Conservation (phyloP, 2,329 filamentous ascomycete genomes). For the Ilyonectria sp. region DNA sequence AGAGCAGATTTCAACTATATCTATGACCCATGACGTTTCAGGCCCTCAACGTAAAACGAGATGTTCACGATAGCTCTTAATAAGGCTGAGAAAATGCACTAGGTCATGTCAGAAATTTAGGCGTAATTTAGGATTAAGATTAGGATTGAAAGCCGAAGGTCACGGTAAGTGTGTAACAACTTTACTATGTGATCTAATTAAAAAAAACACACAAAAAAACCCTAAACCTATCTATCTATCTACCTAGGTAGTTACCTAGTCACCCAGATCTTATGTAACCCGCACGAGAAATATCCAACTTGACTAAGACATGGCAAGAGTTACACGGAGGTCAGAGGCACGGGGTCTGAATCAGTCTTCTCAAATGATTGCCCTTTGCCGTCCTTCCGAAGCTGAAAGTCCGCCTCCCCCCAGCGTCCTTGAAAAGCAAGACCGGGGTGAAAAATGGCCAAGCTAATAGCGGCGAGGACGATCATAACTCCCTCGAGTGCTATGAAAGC, state of each 20-base stretch:
- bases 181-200: too few species aligned
- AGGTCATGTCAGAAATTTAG: too few species aligned
- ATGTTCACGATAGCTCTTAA: too few species aligned
- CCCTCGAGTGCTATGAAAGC: conserved; percentile 36
- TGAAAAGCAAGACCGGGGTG: conserved; percentile 37
- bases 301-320: neutral
- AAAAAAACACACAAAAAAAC: too few species aligned
- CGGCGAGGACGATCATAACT: conserved; percentile 25
- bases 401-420: conserved; percentile 34
- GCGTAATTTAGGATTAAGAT: too few species aligned
- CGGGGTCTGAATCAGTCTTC: conserved; percentile 16
- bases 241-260: neutral
- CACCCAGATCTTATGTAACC: neutral
- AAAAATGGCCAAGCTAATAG: conserved; percentile 4
- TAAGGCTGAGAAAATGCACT: too few species aligned
- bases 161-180: too few species aligned
- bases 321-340: conserved; percentile 1
- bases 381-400: conserved; percentile 37
- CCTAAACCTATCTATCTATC: neutral
- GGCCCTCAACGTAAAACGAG: too few species aligned
- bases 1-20: too few species aligned
- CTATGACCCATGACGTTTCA: too few species aligned
- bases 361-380: conserved; percentile 2
- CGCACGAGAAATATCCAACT: neutral
- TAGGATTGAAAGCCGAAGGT: too few species aligned